Evolutionary conservation across 1,139 yeast species (phyloP), one percentile per base, ranked within the genome.

Genomic region (Hyphopichia fennica): DNA sequence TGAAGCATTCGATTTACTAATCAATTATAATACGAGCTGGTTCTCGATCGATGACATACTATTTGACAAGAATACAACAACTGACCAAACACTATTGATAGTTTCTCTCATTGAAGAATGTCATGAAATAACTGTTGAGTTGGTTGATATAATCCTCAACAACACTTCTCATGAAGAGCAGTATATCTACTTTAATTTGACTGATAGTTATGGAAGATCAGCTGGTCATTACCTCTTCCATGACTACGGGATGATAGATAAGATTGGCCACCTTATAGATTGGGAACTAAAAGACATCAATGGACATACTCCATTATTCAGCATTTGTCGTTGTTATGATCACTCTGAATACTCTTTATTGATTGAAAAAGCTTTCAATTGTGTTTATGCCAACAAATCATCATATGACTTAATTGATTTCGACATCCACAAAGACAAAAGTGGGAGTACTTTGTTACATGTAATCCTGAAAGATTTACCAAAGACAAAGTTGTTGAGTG

Each of bases 251-350:
- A 56, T 86, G 1, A 75, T 90, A 17, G 64, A 73, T 0, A 57
- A 56, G 29, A 62, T 88, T 17, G 95, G 96, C 0, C 58, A 59
- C 5, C 72, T 67, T 37, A 69, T 88, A 5, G 72, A 85, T 52
- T 93, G 97, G 98, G 76, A 70, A 27, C 57, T 65, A n/a, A 75
- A 75, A 41, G 98, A 93, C 54, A 48, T 54, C 16, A 81, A 78
- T 47, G 82, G 84, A 0, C 89, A 87, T 49, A 88, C 98, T 0
- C 96, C 98, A 0, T 64, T 91, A 13, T 82, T 87, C 60, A 77
- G 88, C 6, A 62, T 88, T 4, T 81, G 89, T 51, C 69, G 96
- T 39, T 82, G 93, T 48, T 91, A 91, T 61, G 97, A 91, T 57
- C 93, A 87, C 51, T 65, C 78, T 0, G 62, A 80, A 22, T 91